These are phyloP conservation scores for Striga hermonthica DNA, from an alignment of 305 asterid genomes.

Conservation along the genomic window DNA sequence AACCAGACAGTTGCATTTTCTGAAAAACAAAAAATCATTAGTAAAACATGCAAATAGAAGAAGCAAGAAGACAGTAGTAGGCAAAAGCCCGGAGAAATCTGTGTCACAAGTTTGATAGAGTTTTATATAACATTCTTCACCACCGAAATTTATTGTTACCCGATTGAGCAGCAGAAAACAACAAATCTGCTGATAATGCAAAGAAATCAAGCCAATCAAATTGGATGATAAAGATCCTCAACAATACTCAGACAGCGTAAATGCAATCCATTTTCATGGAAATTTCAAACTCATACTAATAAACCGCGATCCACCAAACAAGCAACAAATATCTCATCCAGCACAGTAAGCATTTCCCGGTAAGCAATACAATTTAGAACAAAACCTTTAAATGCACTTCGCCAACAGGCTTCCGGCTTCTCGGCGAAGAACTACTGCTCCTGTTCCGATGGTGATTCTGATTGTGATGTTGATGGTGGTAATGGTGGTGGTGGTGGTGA, in stretches of 20 bases:
- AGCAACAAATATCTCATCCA: too few species aligned
- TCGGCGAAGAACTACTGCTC: slow-evolving; percentile 34
- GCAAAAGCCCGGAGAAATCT: too few species aligned
- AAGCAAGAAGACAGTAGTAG: not conserved
- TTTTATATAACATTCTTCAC: not conserved
- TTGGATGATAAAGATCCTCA: not conserved
- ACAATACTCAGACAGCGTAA: too few species aligned
- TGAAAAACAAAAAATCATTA: slow-evolving; percentile 18
- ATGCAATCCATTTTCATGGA: too few species aligned
- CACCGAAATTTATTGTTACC: not conserved
- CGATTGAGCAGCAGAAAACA: too few species aligned
- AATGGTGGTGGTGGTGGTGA: slow-evolving; percentile 33
- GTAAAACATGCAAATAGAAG: slow-evolving; percentile 11
- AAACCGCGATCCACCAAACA: too few species aligned
- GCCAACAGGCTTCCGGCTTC: slow-evolving; percentile 66
- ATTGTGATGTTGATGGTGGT: too few species aligned
- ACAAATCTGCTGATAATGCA: not conserved
- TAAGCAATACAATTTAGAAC: slow-evolving; percentile 7
- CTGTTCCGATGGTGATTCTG: slow-evolving; percentile 35
- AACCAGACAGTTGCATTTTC: too few species aligned
- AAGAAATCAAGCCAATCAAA: slow-evolving; percentile 7
- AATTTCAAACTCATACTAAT: too few species aligned
- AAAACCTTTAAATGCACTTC: slow-evolving; percentile 96
- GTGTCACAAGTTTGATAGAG: too few species aligned
- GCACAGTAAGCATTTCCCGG: too few species aligned